Percentiles rank a stretch among this genome's conserved stretches.
Conservation (phyloP, 1,284 basidiomycete species). For the Leccinum subrobustum region DNA sequence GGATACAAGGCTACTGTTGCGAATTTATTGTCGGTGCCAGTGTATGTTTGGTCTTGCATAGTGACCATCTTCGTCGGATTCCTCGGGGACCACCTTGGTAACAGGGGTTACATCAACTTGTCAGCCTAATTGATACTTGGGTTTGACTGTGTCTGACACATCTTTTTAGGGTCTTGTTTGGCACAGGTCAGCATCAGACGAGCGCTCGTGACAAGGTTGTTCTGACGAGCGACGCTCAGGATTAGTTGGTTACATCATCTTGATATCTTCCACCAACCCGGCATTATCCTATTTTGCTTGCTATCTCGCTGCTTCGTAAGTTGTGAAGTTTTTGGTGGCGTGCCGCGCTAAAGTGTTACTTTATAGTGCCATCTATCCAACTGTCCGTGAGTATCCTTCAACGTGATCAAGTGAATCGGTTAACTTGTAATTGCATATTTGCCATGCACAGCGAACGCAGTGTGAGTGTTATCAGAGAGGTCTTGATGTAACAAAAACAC, state of each 20-base stretch:
- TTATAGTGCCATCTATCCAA: constrained; percentile 46
- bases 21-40: too few species aligned
- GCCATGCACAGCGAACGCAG: constrained; percentile 41
- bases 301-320: constrained; percentile 49
- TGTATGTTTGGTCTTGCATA: too few species aligned
- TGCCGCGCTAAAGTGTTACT: background rate
- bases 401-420: constrained; percentile 2
- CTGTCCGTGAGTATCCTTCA: constrained; percentile 39
- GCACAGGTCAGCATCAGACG: constrained; percentile 27
- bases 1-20: too few species aligned
- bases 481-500: background rate
- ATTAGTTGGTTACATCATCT: constrained; percentile 51
- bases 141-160: constrained; percentile 10
- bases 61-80: too few species aligned
- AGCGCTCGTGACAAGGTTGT: background rate
- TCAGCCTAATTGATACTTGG: constrained; percentile 22
- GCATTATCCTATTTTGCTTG: constrained; percentile 45
- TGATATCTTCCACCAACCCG: constrained; percentile 45
- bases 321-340: constrained; percentile 6
- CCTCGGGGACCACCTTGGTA: too few species aligned
- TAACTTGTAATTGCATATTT: background rate
- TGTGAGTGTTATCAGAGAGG: constrained; percentile 34
- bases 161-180: constrained; percentile 33
- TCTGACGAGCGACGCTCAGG: constrained; percentile 21
- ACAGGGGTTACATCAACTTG: constrained; percentile 54